These are phyloP conservation scores for Xanthoceras sorbifolium DNA, from an alignment of 345 rosid genomes.

Conservation along the genomic window DNA sequence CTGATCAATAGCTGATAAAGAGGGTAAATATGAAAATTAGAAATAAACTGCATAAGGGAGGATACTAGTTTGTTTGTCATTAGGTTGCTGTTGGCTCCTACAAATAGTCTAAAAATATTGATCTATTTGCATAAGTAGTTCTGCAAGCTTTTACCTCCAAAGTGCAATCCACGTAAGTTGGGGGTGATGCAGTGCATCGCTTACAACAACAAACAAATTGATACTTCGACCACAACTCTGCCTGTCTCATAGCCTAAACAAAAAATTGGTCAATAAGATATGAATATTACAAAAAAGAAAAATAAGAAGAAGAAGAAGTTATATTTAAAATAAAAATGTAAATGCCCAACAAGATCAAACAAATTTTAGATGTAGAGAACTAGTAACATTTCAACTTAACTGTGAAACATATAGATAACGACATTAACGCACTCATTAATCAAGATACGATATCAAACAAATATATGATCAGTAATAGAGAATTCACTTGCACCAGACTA, in stretches of 20 bases:
- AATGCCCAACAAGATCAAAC: background rate
- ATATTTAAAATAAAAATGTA: background rate
- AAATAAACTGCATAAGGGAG: too few species aligned
- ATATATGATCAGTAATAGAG: background rate
- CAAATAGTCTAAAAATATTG: background rate
- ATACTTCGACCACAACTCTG: constrained; percentile 70
- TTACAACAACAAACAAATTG: constrained; percentile 64
- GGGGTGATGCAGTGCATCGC: constrained; percentile 56
- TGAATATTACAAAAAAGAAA: background rate
- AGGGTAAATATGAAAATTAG: too few species aligned
- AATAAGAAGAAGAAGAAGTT: too few species aligned
- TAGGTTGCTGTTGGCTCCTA: too few species aligned
- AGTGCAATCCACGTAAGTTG: constrained; percentile 54
- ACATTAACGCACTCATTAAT: background rate
- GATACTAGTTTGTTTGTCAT: too few species aligned
- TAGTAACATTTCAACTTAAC: background rate
- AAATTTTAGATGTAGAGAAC: background rate
- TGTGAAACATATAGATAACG: background rate
- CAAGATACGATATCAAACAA: background rate
- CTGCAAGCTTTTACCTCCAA: constrained; percentile 49
- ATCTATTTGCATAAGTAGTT: background rate
- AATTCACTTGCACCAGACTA: background rate
- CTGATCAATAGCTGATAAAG: too few species aligned
- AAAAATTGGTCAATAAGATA: background rate
- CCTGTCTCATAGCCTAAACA: constrained; percentile 57